These are phyloP conservation scores for Trichoderma sp. DNA, from an alignment of 2,329 filamentous ascomycete genomes.

Conservation along the genomic window DNA sequence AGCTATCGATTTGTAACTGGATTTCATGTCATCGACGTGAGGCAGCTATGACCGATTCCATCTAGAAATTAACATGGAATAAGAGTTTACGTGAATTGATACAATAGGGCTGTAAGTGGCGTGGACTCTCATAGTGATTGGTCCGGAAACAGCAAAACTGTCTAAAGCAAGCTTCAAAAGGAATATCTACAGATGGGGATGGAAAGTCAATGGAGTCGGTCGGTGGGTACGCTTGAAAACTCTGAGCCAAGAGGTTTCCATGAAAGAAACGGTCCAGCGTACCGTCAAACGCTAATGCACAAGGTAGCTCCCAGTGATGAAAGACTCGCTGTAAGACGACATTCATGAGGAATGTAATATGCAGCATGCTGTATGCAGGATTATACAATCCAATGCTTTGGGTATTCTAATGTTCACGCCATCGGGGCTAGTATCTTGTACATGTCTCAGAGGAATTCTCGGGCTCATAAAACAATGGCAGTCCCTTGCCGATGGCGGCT, in stretches of 20 bases:
- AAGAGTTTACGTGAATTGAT: background rate
- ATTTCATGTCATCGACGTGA: background rate
- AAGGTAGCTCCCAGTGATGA: background rate
- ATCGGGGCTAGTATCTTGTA: background rate
- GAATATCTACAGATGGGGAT: background rate
- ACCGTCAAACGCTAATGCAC: background rate
- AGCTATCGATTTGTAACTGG: background rate
- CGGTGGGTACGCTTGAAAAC: background rate
- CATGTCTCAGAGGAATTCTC: background rate
- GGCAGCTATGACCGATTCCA: background rate
- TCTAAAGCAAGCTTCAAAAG: background rate
- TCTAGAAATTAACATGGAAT: background rate
- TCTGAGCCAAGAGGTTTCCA: background rate
- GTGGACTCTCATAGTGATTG: background rate
- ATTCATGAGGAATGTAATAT: background rate
- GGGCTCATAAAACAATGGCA: background rate
- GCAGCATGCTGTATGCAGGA: background rate
- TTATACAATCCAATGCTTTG: background rate
- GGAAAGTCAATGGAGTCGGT: background rate
- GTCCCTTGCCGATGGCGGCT: background rate
- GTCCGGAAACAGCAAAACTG: background rate
- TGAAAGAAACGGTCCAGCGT: background rate
- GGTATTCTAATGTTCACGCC: background rate
- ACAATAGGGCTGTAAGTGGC: background rate
- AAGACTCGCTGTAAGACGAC: background rate